Evolutionary conservation across 495 filamentous ascomycete species (phyloP).

Genomic region (Delitschia confertaspora): DNA sequence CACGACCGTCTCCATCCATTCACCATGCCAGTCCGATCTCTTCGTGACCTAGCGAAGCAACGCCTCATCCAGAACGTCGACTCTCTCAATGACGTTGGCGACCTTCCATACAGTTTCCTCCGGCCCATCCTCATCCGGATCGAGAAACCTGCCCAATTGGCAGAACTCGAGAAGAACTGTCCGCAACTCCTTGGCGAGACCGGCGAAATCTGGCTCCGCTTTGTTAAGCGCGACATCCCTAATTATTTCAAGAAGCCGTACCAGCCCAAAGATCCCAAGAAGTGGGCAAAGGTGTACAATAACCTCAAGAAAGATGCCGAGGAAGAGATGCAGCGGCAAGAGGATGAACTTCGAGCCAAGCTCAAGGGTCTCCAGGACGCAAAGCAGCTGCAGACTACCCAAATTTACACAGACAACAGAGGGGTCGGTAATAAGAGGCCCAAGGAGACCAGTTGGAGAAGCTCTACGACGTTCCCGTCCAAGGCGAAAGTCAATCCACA

Average conservation of each 20-base stretch:
- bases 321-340: conserved; percentile 18
- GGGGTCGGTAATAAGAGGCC: no score
- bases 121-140: conserved; percentile 53
- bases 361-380: conserved; percentile 18
- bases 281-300: conserved; percentile 57
- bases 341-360: conserved; percentile 18
- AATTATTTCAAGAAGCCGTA: conserved; percentile 49
- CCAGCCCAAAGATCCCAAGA: conserved; percentile 46
- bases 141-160: conserved; percentile 56
- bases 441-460: no score
- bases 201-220: conserved; percentile 56
- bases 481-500: no score
- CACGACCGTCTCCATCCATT: not conserved
- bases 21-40: conserved; percentile 26
- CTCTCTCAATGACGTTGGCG: conserved; percentile 52
- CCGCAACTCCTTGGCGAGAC: conserved; percentile 55
- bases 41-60: conserved; percentile 23
- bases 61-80: conserved; percentile 25
- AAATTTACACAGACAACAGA: no score
- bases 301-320: conserved; percentile 26
- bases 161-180: conserved; percentile 52
- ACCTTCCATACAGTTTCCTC: conserved; percentile 52
- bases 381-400: conserved; percentile 13
- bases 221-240: conserved; percentile 62
- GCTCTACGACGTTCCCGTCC: no score